phyloP scores from a whole-genome alignment of 495 filamentous ascomycete genomes.

The Rusavskia elegans region DNA sequence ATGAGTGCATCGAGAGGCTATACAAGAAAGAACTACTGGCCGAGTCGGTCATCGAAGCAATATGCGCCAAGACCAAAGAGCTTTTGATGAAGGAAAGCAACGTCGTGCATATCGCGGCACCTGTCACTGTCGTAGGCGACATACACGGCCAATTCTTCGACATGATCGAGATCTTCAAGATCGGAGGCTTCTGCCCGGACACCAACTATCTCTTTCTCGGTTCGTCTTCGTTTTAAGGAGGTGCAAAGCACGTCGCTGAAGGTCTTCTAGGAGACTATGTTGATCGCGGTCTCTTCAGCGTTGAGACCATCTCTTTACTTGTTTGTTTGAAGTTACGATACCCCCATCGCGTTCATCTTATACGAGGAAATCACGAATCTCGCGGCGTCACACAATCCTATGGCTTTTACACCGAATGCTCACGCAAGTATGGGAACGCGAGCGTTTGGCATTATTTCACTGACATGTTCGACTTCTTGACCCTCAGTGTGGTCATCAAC shows the following conservation, averaged over 20 bases:
- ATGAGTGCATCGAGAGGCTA: conserved; percentile 90
- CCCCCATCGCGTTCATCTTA: conserved; percentile 79
- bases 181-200: conserved; percentile 88
- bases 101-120: conserved; percentile 90
- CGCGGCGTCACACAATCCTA: conserved; percentile 96
- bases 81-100: conserved; percentile 99
- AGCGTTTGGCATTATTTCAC: conserved; percentile 99
- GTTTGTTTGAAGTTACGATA: conserved; percentile 91
- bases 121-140: conserved; percentile 96
- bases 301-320: conserved; percentile 91
- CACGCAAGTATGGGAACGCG: conserved; percentile 91
- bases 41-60: conserved; percentile 95
- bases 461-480: conserved; percentile 98
- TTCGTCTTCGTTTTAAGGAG: conserved; percentile 23
- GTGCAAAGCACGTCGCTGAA: not conserved
- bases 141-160: conserved; percentile 99
- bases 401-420: conserved; percentile 97
- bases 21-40: conserved; percentile 94
- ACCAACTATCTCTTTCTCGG: conserved; percentile 97
- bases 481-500: conserved; percentile 91
- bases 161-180: conserved; percentile 97
- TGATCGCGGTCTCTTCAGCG: conserved; percentile 89
- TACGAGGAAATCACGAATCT: conserved; percentile 93
- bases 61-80: conserved; percentile 98
- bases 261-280: conserved; percentile 70